Evolutionary conservation across 495 filamentous ascomycete genomes (phyloP).

Genomic region (Filosporella fistucella): DNA sequence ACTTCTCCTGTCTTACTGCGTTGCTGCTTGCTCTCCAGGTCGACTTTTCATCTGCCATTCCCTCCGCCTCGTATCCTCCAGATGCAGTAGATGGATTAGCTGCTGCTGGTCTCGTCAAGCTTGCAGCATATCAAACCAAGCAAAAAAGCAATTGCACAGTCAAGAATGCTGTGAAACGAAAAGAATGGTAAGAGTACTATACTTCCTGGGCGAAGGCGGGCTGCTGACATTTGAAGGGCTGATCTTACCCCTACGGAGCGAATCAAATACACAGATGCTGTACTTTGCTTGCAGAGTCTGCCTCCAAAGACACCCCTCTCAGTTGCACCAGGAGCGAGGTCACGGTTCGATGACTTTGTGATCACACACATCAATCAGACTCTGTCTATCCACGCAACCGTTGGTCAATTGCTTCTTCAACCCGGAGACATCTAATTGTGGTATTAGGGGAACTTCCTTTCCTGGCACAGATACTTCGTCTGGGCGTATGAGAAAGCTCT

Average conservation of each 20-base stretch:
- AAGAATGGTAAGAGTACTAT: slow-evolving; percentile 10
- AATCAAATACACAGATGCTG: slow-evolving; percentile 56
- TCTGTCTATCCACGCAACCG: slow-evolving; percentile 52
- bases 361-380: slow-evolving; percentile 65
- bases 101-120: not conserved
- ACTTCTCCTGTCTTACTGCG: too few relatives aligned
- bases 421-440: not conserved
- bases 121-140: not conserved
- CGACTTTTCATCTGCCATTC: not conserved
- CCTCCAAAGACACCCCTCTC: slow-evolving; percentile 36
- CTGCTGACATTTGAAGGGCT: slow-evolving; percentile 33
- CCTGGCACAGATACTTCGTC: slow-evolving; percentile 69
- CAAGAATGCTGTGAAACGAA: slow-evolving; percentile 1
- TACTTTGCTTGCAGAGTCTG: slow-evolving; percentile 54
- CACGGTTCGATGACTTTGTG: slow-evolving; percentile 63
- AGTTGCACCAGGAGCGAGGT: slow-evolving; percentile 29
- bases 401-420: not conserved
- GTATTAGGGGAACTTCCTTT: slow-evolving; percentile 51
- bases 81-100: slow-evolving; percentile 5
- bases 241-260: slow-evolving; percentile 41
- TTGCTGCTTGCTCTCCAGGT: too few relatives aligned
- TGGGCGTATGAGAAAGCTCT: slow-evolving; percentile 63
- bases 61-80: not conserved
- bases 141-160: slow-evolving; percentile 9
- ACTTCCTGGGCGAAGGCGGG: not conserved